phyloP scores from a whole-genome alignment of 2,329 filamentous ascomycete species.

The Torrubiellomyces zombiae region DNA sequence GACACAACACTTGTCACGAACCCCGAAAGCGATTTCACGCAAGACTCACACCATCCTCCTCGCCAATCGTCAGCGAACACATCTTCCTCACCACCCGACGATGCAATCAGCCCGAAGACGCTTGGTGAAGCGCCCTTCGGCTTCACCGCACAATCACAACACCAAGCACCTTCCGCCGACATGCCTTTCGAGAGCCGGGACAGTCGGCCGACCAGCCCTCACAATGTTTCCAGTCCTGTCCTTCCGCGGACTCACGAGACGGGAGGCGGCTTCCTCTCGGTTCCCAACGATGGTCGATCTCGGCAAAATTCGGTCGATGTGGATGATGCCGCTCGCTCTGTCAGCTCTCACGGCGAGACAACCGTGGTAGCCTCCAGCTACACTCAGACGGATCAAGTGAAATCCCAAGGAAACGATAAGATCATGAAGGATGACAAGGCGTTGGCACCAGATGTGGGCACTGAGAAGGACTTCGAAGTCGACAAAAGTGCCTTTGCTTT shows the following conservation, averaged over 20 bases:
- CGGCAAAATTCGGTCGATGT: conserved; percentile 57
- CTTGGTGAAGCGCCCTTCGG: conserved; percentile 15
- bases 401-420: conserved; percentile 28
- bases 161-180: conserved; percentile 31
- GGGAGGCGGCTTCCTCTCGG: conserved; percentile 41
- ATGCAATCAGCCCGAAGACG: conserved; percentile 23
- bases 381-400: conserved; percentile 23
- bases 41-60: conserved; percentile 5
- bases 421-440: conserved; percentile 52
- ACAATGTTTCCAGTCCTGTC: conserved; percentile 50
- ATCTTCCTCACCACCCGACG: conserved; percentile 17
- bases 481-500: conserved; percentile 76
- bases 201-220: conserved; percentile 52
- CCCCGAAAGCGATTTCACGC: conserved; percentile 11
- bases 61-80: neutral
- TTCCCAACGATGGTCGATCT: conserved; percentile 41
- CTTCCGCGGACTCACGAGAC: conserved; percentile 28
- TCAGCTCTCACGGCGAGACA: conserved; percentile 46
- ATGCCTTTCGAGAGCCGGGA: conserved; percentile 49
- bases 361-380: conserved; percentile 33
- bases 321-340: conserved; percentile 40
- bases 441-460: conserved; percentile 58
- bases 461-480: conserved; percentile 59
- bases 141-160: conserved; percentile 9
- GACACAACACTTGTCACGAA: conserved; percentile 28